Conservation (phyloP, 371 early-diverging fungal genomes). For the Dinochytrium kinnereticum region DNA sequence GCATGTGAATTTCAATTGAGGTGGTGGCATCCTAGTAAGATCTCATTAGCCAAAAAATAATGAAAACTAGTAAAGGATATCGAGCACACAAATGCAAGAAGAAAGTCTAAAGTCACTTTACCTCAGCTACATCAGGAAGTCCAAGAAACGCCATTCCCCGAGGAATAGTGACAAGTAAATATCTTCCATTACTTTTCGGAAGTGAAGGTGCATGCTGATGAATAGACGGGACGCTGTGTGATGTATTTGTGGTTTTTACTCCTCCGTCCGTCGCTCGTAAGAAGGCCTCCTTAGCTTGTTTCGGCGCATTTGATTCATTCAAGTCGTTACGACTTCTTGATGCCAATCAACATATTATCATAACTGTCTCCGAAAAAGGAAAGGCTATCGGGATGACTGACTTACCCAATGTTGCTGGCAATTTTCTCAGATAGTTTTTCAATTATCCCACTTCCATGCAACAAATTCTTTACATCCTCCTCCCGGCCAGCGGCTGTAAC, state of each 20-base stretch:
- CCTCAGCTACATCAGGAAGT: conserved; percentile 35
- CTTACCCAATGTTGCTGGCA: conserved; percentile 4
- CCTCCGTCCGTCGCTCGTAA: no score
- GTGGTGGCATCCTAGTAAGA: conserved; percentile 35
- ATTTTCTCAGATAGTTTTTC: conserved; percentile 25
- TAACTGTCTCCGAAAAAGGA: neutral
- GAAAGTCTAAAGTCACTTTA: no score
- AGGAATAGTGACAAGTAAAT: conserved; percentile 28
- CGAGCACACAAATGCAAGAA: no score
- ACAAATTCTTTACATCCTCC: conserved; percentile 12
- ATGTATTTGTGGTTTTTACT: no score
- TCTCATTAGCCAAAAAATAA: neutral
- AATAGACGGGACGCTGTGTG: neutral
- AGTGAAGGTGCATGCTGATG: neutral
- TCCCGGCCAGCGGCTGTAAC: conserved; percentile 6
- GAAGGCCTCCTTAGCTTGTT: no score
- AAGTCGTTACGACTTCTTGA: no score
- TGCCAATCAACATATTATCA: no score
- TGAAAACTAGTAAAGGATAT: neutral
- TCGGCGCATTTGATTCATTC: no score
- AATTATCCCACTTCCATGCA: conserved; percentile 23
- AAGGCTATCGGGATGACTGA: no score
- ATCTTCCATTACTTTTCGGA: conserved; percentile 13
- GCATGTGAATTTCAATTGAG: conserved; percentile 33
- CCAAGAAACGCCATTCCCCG: conserved; percentile 42